Evolutionary conservation across 306 rosid species (phyloP).

Genomic region (Lupinus albus): DNA sequence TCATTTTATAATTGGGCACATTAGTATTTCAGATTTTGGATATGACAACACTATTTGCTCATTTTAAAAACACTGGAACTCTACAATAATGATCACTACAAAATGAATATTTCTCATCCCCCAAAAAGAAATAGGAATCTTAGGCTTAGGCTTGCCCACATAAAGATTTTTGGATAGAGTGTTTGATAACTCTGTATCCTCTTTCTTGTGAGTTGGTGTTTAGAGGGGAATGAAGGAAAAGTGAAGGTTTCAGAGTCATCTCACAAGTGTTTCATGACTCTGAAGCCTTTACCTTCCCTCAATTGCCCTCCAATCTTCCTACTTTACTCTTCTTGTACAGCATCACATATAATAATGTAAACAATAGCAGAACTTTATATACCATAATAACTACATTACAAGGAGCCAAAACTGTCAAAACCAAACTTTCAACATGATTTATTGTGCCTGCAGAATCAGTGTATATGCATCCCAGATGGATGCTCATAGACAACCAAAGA

Average conservation of each 20-base stretch:
- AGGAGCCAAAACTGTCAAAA: not conserved
- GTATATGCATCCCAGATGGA: not conserved
- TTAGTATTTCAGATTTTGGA: conserved; percentile 4
- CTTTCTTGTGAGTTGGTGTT: too few relatives aligned
- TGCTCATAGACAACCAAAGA: not conserved
- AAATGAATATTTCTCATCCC: not conserved
- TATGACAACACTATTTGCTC: not conserved
- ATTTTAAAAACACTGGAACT: not conserved
- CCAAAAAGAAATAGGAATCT: too few relatives aligned
- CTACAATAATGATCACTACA: not conserved
- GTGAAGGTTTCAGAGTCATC: too few relatives aligned
- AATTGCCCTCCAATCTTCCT: too few relatives aligned
- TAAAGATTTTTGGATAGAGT: too few relatives aligned
- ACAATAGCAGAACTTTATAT: not conserved
- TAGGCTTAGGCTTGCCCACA: too few relatives aligned
- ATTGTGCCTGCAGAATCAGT: not conserved
- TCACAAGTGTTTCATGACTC: too few relatives aligned
- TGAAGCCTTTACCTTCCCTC: too few relatives aligned
- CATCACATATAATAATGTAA: not conserved
- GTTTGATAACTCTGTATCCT: too few relatives aligned
- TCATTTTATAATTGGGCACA: not conserved
- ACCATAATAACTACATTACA: not conserved
- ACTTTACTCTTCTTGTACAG: conserved; percentile 20
- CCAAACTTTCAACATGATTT: conserved; percentile 10
- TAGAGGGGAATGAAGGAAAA: too few relatives aligned